Evolutionary conservation across 108 stramenopile species (phyloP).

Genomic region (Discostella pseudostelligera): DNA sequence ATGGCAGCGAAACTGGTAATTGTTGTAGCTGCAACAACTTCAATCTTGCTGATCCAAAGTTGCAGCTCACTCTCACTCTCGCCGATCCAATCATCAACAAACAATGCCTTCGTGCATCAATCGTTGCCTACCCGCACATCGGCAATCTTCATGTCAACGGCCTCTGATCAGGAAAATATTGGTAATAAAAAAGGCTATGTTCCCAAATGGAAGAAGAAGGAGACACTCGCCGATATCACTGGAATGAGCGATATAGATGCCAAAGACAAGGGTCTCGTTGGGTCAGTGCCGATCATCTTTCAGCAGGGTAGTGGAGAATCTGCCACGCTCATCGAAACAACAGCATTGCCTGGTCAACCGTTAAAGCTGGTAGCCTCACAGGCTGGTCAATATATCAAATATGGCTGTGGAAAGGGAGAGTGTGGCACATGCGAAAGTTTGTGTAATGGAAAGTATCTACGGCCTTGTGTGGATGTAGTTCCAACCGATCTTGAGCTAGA

Average conservation of each 20-base stretch:
- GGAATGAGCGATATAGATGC: conserved; percentile 42
- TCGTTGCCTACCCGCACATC: neutral
- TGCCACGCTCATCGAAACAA: conserved; percentile 43
- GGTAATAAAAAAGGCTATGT: conserved; percentile 52
- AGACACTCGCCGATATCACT: conserved; percentile 59
- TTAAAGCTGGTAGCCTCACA: conserved; percentile 80
- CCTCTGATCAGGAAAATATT: conserved; percentile 19
- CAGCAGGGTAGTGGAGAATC: conserved; percentile 67
- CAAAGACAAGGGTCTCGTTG: conserved; percentile 64
- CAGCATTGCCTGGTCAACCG: conserved; percentile 75
- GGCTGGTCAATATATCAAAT: conserved; percentile 88
- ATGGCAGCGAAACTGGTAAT: conserved; percentile 8
- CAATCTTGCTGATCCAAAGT: conserved; percentile 4
- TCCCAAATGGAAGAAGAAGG: conserved; percentile 88
- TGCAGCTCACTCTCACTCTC: conserved; percentile 20
- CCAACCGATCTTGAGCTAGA: conserved; percentile 44
- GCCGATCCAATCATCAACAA: neutral
- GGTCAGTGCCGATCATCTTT: conserved; percentile 78
- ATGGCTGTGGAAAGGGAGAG: conserved; percentile 92
- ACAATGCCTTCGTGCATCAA: neutral
- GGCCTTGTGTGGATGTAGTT: conserved; percentile 70
- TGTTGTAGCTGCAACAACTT: conserved; percentile 4
- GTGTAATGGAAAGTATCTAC: conserved; percentile 82
- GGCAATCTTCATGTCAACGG: conserved; percentile 28
- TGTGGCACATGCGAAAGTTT: conserved; percentile 88